A percentile compares a stretch with the other conserved stretches of the same genome.
Conservation (phyloP, 257 asterid species). For the Solanum pinnatisectum region DNA sequence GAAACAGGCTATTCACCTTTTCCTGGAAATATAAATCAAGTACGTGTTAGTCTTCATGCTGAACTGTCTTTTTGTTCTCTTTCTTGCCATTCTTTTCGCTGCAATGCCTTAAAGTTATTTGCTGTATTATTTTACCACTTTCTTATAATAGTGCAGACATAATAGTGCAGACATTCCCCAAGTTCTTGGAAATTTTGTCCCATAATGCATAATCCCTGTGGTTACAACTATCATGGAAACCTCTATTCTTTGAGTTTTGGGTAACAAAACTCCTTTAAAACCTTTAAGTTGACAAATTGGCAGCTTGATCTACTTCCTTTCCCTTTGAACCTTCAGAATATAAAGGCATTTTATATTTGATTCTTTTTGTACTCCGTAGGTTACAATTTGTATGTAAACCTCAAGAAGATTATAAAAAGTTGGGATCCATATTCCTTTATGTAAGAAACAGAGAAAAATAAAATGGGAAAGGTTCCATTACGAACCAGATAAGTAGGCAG, state of each 20-base stretch:
- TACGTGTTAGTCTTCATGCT: slow-evolving; percentile 17
- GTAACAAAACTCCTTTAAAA: neutral
- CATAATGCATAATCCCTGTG: neutral
- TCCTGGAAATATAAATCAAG: slow-evolving; percentile 99
- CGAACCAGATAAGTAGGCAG: neutral
- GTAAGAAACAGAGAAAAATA: neutral
- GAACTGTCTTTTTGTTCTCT: neutral
- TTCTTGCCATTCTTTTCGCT: neutral
- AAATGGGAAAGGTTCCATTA: neutral
- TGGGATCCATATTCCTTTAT: neutral
- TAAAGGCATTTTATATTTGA: neutral
- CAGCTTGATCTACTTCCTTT: neutral
- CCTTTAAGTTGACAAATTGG: neutral
- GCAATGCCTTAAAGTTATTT: neutral
- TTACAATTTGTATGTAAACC: neutral
- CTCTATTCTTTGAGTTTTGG: neutral
- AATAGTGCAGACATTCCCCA: neutral
- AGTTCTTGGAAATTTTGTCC: neutral
- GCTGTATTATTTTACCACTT: neutral
- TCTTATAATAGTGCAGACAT: neutral
- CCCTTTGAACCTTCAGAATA: neutral
- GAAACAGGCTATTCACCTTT: slow-evolving; percentile 96
- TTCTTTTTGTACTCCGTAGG: neutral
- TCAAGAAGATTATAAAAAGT: neutral
- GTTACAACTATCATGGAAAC: neutral